These are phyloP conservation scores for Pouteria glomerata DNA, from an alignment of 148 eudicot genomes.

Conservation along the genomic window DNA sequence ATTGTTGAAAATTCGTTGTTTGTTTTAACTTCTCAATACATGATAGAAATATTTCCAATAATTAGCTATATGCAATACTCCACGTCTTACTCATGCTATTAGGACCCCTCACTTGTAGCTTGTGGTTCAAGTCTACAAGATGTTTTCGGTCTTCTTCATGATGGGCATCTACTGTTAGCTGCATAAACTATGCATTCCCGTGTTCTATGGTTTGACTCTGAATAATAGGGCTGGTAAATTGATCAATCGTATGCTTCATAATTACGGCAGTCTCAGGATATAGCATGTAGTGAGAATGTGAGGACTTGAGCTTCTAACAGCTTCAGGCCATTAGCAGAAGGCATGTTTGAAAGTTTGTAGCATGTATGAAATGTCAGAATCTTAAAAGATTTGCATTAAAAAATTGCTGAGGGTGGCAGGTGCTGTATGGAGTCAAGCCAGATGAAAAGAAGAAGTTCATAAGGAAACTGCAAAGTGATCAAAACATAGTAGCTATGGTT, in stretches of 20 bases:
- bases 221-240: neutral
- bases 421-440: constrained; percentile 76
- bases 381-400: neutral
- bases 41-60: neutral
- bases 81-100: neutral
- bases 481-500: constrained; percentile 91
- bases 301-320: neutral
- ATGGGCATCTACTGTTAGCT: neutral
- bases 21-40: neutral
- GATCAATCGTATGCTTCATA: neutral
- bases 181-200: neutral
- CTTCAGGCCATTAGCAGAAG: neutral
- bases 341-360: neutral
- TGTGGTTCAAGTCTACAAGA: neutral
- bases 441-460: constrained; percentile 70
- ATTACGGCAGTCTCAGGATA: neutral
- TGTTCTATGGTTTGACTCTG: neutral
- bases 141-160: neutral
- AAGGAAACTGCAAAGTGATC: constrained; percentile 58
- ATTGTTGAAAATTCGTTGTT: neutral
- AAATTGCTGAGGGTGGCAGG: constrained; percentile 28
- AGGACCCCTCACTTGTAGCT: neutral
- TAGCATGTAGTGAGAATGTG: neutral
- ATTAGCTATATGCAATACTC: neutral
- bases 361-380: neutral